A percentile compares a stretch with the other conserved stretches of the same genome.
phyloP scores from a whole-genome alignment of 495 filamentous ascomycete genomes.

The Hypoxylon lenormandii region DNA sequence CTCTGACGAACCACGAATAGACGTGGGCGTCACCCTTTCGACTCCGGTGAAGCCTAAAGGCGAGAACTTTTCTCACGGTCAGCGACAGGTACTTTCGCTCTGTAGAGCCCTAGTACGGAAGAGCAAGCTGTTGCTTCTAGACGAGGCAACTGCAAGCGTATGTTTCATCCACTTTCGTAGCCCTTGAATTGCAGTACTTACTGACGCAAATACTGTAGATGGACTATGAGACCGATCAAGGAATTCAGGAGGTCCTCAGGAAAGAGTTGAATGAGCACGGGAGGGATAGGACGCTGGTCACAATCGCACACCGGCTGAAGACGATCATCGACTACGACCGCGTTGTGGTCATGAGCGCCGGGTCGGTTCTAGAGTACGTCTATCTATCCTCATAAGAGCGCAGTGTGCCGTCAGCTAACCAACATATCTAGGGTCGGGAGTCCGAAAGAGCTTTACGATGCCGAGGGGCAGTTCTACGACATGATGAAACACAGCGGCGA shows the following conservation, averaged over 20 bases:
- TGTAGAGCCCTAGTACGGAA: constrained; percentile 67
- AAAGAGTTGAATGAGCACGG: constrained; percentile 54
- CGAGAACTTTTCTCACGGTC: constrained; percentile 69
- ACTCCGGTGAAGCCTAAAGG: constrained; percentile 63
- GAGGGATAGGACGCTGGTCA: constrained; percentile 62
- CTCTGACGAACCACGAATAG: constrained; percentile 26
- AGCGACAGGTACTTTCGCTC: constrained; percentile 69
- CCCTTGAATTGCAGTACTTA: constrained; percentile 3
- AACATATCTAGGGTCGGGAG: constrained; percentile 54
- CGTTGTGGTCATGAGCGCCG: constrained; percentile 63
- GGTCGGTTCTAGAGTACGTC: constrained; percentile 55
- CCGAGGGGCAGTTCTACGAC: constrained; percentile 61
- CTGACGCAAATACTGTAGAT: constrained; percentile 46
- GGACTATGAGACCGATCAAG: constrained; percentile 67
- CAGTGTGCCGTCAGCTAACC: constrained; percentile 28
- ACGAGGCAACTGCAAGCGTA: constrained; percentile 68
- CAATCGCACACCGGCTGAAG: constrained; percentile 63
- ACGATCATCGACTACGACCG: constrained; percentile 65
- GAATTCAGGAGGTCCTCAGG: constrained; percentile 63
- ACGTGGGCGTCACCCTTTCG: constrained; percentile 53
- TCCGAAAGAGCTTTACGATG: constrained; percentile 58
- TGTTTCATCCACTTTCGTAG: neutral
- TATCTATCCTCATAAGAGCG: neutral
- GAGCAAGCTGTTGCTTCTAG: constrained; percentile 67
- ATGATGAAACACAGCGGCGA: constrained; percentile 66